These are phyloP conservation scores for Schizosaccharomyces osmophilus DNA, from an alignment of 805 yeast species.

Conservation along the genomic window DNA sequence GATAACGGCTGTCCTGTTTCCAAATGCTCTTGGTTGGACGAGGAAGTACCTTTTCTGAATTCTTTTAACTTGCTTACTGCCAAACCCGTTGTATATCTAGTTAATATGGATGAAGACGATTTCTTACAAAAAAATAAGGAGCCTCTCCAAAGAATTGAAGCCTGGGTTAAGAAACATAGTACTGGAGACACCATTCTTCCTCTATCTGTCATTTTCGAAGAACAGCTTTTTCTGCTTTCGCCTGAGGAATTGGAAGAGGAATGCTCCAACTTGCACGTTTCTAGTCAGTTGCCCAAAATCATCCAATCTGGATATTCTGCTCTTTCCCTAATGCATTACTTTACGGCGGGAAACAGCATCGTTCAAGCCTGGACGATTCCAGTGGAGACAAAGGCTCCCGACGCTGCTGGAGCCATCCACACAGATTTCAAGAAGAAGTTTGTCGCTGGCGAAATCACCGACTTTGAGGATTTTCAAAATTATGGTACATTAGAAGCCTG, in stretches of 20 bases:
- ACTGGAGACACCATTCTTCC: constrained; percentile 85
- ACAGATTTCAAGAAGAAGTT: constrained; percentile 86
- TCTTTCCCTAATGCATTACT: constrained; percentile 70
- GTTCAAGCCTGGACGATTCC: constrained; percentile 97
- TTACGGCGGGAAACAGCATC: constrained; percentile 89
- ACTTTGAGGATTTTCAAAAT: constrained; percentile 56
- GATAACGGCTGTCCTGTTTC: constrained; percentile 61
- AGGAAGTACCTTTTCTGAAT: constrained; percentile 29
- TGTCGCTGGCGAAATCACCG: constrained; percentile 79
- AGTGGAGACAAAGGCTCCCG: constrained; percentile 77
- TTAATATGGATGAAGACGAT: constrained; percentile 74
- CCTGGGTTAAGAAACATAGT: constrained; percentile 72
- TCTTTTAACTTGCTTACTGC: not conserved
- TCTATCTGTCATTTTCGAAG: constrained; percentile 77
- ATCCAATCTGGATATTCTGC: constrained; percentile 69
- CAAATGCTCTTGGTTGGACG: constrained; percentile 63
- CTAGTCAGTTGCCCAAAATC: constrained; percentile 65
- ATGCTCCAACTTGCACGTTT: constrained; percentile 46
- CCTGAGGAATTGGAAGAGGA: constrained; percentile 62
- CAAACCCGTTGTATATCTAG: constrained; percentile 44
- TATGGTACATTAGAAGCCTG: constrained; percentile 58
- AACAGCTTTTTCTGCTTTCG: constrained; percentile 64
- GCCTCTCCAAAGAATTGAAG: constrained; percentile 53
- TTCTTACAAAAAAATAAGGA: constrained; percentile 72
- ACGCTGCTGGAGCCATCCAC: constrained; percentile 95